Percentiles rank a stretch among this genome's conserved stretches.
phyloP scores from a whole-genome alignment of 1,284 basidiomycete genomes.

The Athelia psychrophila region DNA sequence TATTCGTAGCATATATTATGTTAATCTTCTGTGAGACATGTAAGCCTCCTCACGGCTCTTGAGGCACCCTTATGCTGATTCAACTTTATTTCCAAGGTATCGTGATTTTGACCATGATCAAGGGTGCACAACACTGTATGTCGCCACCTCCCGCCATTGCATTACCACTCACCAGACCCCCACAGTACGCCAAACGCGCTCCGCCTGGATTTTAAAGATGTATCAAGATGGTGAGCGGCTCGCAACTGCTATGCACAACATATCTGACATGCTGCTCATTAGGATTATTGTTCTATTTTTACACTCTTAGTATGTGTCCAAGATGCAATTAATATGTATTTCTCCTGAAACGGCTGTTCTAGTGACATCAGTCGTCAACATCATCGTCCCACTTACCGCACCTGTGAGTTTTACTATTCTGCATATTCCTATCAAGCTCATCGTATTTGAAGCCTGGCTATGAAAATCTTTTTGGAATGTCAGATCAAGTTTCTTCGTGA shows the following conservation, averaged over 20 bases:
- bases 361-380: constrained; percentile 40
- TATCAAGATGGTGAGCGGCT: constrained; percentile 36
- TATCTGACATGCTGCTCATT: not conserved
- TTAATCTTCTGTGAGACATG: constrained; percentile 38
- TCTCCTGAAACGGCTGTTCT: not conserved
- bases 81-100: constrained; percentile 26
- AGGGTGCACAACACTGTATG: constrained; percentile 36
- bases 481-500: constrained; percentile 9
- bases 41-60: constrained; percentile 18
- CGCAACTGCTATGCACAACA: not conserved
- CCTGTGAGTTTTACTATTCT: constrained; percentile 24
- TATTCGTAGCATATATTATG: constrained; percentile 37
- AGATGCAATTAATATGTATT: not conserved
- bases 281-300: constrained; percentile 41
- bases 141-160: constrained; percentile 1
- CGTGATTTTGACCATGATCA: constrained; percentile 33
- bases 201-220: constrained; percentile 33
- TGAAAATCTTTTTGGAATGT: constrained; percentile 42
- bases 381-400: constrained; percentile 33
- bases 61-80: not conserved
- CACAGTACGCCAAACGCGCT: constrained; percentile 30
- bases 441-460: constrained; percentile 9
- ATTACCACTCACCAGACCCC: constrained; percentile 1
- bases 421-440: constrained; percentile 17
- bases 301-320: constrained; percentile 29